A percentile compares a stretch with the other conserved stretches of the same genome.
Evolutionary conservation across 345 rosid genomes (phyloP).

Genomic region (Clausena lansium): DNA sequence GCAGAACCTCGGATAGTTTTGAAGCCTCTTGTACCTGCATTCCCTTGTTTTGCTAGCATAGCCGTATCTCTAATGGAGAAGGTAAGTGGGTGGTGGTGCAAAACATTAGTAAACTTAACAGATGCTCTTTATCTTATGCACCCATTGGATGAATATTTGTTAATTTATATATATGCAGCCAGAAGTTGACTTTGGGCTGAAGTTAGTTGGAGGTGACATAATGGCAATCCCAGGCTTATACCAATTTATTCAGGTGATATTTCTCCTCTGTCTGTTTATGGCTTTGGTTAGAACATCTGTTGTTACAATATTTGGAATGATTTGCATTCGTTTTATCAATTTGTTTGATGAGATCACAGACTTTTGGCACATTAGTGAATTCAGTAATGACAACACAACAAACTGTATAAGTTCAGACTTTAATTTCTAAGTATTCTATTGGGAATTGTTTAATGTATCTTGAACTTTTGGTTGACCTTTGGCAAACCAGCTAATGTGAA

Average conservation of each 20-base stretch:
- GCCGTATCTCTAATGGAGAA: constrained; percentile 41
- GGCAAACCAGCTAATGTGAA: constrained; percentile 12
- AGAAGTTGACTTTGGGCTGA: constrained; percentile 48
- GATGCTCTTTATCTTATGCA: neutral
- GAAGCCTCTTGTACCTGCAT: constrained; percentile 50
- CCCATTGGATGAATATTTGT: constrained; percentile 3
- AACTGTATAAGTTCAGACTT: neutral
- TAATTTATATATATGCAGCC: constrained; percentile 32
- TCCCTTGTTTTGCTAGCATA: constrained; percentile 46
- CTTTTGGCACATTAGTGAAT: neutral
- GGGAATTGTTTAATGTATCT: constrained; percentile 4
- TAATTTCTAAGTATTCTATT: neutral
- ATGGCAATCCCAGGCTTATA: constrained; percentile 55
- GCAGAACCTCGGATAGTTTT: constrained; percentile 34
- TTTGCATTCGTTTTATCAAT: neutral
- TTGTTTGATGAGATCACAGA: neutral
- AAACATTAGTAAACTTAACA: neutral
- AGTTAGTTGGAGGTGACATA: constrained; percentile 41
- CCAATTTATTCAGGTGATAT: constrained; percentile 43
- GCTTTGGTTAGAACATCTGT: neutral
- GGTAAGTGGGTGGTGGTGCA: constrained; percentile 21
- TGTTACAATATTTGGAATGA: neutral
- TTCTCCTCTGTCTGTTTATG: neutral
- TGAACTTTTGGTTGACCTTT: constrained; percentile 20
- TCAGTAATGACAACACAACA: neutral